Conservation (phyloP, 768 basidiomycete species). For the Hirschioporus abietinus region DNA sequence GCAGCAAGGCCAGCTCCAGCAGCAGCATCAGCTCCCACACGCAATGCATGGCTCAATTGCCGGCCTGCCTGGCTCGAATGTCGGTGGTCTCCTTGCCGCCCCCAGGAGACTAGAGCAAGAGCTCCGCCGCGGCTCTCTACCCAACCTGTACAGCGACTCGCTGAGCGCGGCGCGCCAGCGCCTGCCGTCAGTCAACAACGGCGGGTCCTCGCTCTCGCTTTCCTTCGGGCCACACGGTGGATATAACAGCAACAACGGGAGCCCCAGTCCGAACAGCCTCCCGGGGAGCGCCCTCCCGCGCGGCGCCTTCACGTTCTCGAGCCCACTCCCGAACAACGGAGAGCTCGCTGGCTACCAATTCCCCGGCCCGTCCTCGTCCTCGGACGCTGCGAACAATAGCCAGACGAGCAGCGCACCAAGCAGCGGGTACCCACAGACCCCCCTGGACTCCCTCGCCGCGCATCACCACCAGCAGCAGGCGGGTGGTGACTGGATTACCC, state of each 20-base stretch:
- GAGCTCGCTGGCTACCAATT: conserved; percentile 49
- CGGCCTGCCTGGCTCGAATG: conserved; percentile 8
- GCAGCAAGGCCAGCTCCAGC: background rate
- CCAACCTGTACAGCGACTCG: conserved; percentile 49
- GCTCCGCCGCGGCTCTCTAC: conserved; percentile 58
- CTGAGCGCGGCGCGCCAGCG: conserved; percentile 27
- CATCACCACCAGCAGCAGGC: conserved; percentile 13
- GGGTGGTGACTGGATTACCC: background rate
- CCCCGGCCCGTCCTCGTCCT: conserved; percentile 36
- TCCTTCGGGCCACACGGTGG: conserved; percentile 5
- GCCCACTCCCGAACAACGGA: conserved; percentile 3
- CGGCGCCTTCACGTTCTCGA: background rate
- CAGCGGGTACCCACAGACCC: conserved; percentile 42
- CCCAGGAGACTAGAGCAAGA: conserved; percentile 27
- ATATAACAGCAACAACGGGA: conserved; percentile 1
- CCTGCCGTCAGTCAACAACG: background rate
- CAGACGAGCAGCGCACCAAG: conserved; percentile 43
- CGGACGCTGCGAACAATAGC: conserved; percentile 45
- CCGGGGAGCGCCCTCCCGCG: background rate
- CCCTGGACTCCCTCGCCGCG: conserved; percentile 30
- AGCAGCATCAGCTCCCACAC: background rate
- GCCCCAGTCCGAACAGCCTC: conserved; percentile 3
- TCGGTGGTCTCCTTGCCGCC: conserved; percentile 10
- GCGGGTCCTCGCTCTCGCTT: conserved; percentile 2
- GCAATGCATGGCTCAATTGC: background rate